A percentile compares a stretch with the other conserved stretches of the same genome.
Conservation (phyloP, 768 basidiomycete genomes). For the Macrocybe gigantea region DNA sequence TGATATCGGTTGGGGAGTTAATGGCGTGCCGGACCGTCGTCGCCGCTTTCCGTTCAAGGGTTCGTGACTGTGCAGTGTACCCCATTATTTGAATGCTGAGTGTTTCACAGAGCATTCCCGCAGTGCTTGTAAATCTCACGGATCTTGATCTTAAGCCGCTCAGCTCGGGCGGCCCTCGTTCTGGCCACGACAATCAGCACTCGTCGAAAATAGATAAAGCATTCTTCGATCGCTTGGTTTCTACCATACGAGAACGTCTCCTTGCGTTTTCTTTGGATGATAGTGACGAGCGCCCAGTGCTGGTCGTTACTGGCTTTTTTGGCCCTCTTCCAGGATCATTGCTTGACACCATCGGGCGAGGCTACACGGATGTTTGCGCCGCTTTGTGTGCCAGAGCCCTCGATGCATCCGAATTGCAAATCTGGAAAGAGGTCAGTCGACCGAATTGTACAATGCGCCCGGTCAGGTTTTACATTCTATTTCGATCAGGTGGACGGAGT, state of each 20-base stretch:
- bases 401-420: conserved; percentile 3
- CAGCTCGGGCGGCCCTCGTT: neutral
- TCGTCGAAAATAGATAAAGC: no score
- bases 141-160: neutral
- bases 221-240: no score
- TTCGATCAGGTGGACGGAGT: conserved; percentile 5
- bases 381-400: conserved; percentile 7
- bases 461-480: neutral
- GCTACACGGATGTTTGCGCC: conserved; percentile 8
- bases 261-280: neutral
- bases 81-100: neutral
- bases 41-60: conserved; percentile 4
- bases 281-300: neutral
- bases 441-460: neutral
- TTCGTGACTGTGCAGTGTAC: neutral
- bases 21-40: conserved; percentile 8
- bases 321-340: conserved; percentile 5
- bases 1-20: conserved; percentile 7
- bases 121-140: conserved; percentile 3
- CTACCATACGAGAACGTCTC: no score
- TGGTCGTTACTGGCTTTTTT: conserved; percentile 5
- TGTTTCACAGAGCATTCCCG: neutral
- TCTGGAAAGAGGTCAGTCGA: conserved; percentile 7
- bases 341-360: conserved; percentile 5
- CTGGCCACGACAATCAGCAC: neutral